phyloP scores from a whole-genome alignment of 1,139 yeast genomes.

The Trichomonascaceae sp. region DNA sequence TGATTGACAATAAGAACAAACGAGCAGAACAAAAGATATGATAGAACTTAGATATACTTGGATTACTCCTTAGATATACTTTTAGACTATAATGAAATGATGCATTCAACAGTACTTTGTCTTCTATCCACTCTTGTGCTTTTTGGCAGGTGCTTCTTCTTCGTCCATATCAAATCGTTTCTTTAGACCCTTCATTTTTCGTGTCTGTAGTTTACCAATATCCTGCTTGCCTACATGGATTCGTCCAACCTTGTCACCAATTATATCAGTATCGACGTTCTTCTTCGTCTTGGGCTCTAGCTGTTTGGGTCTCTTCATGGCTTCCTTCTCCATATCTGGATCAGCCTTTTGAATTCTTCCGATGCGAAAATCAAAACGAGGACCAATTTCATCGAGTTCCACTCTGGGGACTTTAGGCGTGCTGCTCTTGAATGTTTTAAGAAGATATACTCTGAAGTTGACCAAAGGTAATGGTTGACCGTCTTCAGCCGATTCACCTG shows the following conservation, averaged over 20 bases:
- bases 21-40: background rate
- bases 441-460: conserved; percentile 82
- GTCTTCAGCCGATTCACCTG: conserved; percentile 60
- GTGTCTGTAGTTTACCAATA: conserved; percentile 79
- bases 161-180: conserved; percentile 65
- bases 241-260: conserved; percentile 98
- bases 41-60: too few relatives aligned
- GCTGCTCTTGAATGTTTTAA: conserved; percentile 65
- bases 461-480: conserved; percentile 68
- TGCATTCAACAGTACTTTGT: background rate
- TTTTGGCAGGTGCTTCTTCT: conserved; percentile 21
- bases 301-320: conserved; percentile 74
- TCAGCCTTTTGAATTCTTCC: conserved; percentile 84
- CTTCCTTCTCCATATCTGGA: conserved; percentile 88
- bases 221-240: conserved; percentile 96
- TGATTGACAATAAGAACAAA: conserved; percentile 54
- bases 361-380: conserved; percentile 85
- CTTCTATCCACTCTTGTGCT: conserved; percentile 13
- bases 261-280: conserved; percentile 76
- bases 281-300: conserved; percentile 77
- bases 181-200: conserved; percentile 98
- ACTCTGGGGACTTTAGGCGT: conserved; percentile 84
- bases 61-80: background rate
- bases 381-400: conserved; percentile 93
- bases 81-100: background rate